phyloP scores from a whole-genome alignment of 75 land plant genomes.

The Gnetum montanum region DNA sequence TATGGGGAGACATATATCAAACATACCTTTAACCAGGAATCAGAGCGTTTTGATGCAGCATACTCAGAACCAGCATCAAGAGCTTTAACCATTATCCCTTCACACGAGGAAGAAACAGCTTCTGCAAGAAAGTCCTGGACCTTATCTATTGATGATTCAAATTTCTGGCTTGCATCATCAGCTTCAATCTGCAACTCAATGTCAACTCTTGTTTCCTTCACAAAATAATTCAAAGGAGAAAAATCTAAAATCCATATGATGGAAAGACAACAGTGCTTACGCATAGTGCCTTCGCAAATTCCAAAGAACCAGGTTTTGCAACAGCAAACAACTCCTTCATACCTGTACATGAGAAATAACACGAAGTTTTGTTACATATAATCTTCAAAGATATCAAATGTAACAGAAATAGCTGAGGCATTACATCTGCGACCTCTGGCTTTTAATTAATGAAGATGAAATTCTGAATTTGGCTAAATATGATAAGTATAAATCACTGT shows the following conservation, averaged over 20 bases:
- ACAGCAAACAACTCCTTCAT: slow-evolving; percentile 47
- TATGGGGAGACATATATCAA: too few relatives aligned
- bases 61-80: slow-evolving; percentile 84
- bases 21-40: slow-evolving; percentile 89
- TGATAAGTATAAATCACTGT: too few relatives aligned
- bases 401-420: too few relatives aligned
- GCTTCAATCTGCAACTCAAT: slow-evolving; percentile 78
- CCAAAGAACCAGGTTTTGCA: slow-evolving; percentile 57
- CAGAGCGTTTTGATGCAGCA: slow-evolving; percentile 84
- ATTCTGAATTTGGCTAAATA: too few relatives aligned
- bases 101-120: slow-evolving; percentile 70
- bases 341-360: slow-evolving; percentile 31
- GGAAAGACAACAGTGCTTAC: too few relatives aligned
- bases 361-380: too few relatives aligned
- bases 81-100: slow-evolving; percentile 90
- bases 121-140: slow-evolving; percentile 69
- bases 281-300: slow-evolving; percentile 66
- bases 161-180: slow-evolving; percentile 32
- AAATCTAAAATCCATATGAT: too few relatives aligned
- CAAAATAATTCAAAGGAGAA: too few relatives aligned
- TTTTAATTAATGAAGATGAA: too few relatives aligned
- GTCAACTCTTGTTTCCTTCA: too few relatives aligned
- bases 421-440: too few relatives aligned
- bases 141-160: slow-evolving; percentile 26
- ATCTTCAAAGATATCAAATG: too few relatives aligned